Base-by-base conservation (phyloP, 495 filamentous ascomycete genomes). In the Jackrogersella multiformis region DNA sequence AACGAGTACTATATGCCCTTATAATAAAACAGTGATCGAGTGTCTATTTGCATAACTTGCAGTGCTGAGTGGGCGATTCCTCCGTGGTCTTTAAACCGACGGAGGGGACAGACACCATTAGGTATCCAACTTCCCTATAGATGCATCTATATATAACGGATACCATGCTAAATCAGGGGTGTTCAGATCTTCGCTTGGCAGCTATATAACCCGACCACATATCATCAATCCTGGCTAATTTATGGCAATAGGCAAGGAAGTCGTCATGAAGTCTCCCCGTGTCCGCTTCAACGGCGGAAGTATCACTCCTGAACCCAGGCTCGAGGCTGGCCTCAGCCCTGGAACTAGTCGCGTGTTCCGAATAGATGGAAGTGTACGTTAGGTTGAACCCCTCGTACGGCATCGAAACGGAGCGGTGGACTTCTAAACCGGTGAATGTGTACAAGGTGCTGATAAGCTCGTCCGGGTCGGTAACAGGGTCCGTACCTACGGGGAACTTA, bases 351-450 rank as follows among this genome's bases (percentile, higher is more conserved):
- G 76, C 73, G 53, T 73, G 74, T 0, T 83, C 82, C 12, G 66
- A 79, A 28, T 85, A 78, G 52, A 82, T 74, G 60, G 66, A 76
- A 0, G 76, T 79, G 74, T 83, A 86, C 0, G 68, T 62, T 13
- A 85, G 53, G 4, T 54, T 71, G 73, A 79, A 80, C 21, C 72
- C 74, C 0, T 73, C 51, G 68, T 74, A 80, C 4, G 71, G 65
- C 23, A 80, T 64, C 1, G 73, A 59, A 18, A 82, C 61, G 41
- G 70, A 67, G 21, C 75, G 75, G 6, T 76, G 74, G 6, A 81
- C 64, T 48, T 86, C 83, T 5, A 84, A 56, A 2, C 79, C 79
- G 24, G 74, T 75, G 63, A 84, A 82, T 18, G 76, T 64, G 75
- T 87, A 86, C 34, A 77, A 60, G 8, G 82, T 67, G 20, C 72